Percentiles rank a stretch among this genome's conserved stretches.
Conservation (phyloP, 1,139 yeast genomes). For the Yamadazyma mexicana region DNA sequence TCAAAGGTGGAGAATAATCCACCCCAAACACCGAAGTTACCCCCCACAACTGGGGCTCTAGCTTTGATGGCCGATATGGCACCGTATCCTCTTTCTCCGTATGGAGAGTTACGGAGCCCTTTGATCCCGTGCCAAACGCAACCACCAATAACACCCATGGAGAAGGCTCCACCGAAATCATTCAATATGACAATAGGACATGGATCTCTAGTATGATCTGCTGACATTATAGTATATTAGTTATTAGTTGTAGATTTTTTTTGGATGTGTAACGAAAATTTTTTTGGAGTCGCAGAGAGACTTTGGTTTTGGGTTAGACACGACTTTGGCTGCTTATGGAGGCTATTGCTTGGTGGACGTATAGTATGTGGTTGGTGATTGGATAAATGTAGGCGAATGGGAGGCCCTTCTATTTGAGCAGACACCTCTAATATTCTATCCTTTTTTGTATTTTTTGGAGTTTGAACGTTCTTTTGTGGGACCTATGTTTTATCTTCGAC, state of each 20-base stretch:
- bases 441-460: too few relatives aligned
- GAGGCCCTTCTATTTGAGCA: too few relatives aligned
- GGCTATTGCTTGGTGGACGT: too few relatives aligned
- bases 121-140: constrained; percentile 98
- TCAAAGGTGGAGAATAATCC: constrained; percentile 95
- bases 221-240: constrained; percentile 53
- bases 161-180: constrained; percentile 98
- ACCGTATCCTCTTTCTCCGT: constrained; percentile 91
- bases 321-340: not conserved
- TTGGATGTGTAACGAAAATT: constrained; percentile 1
- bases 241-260: not conserved
- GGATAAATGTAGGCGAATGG: too few relatives aligned
- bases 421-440: too few relatives aligned
- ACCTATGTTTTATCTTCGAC: too few relatives aligned
- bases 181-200: constrained; percentile 94
- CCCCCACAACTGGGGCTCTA: constrained; percentile 98
- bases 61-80: constrained; percentile 89
- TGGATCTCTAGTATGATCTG: constrained; percentile 98
- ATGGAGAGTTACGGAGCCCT: constrained; percentile 97
- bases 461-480: too few relatives aligned
- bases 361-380: too few relatives aligned
- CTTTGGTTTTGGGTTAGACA: not conserved
- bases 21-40: constrained; percentile 99
- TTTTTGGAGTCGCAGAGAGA: constrained; percentile 2
- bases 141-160: constrained; percentile 99